phyloP scores from a whole-genome alignment of 2,329 filamentous ascomycete genomes.

The Aureobasidium vineae region DNA sequence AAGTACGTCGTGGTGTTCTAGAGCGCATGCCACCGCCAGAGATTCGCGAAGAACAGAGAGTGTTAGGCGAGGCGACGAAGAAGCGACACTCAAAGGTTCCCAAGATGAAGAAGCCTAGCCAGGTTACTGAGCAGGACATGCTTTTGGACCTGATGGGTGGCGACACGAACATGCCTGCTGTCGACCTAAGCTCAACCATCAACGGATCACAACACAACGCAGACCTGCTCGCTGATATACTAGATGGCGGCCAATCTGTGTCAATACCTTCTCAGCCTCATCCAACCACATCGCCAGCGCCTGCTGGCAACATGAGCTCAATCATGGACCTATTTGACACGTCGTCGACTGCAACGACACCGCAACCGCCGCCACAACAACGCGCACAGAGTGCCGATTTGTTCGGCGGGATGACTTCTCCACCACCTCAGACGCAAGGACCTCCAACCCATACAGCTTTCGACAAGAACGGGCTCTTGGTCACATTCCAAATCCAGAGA shows the following conservation, averaged over 20 bases:
- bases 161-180: constrained; percentile 58
- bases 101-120: constrained; percentile 71
- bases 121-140: constrained; percentile 87
- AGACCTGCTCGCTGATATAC: constrained; percentile 86
- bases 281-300: constrained; percentile 36
- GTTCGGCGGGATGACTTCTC: constrained; percentile 49
- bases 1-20: constrained; percentile 82
- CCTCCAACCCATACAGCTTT: constrained; percentile 66
- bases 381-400: constrained; percentile 43
- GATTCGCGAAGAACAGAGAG: constrained; percentile 91
- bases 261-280: constrained; percentile 46
- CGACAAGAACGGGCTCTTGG: constrained; percentile 76
- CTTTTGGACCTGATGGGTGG: constrained; percentile 91
- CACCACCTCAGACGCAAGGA: constrained; percentile 45
- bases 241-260: constrained; percentile 64
- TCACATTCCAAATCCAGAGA: constrained; percentile 81
- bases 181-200: constrained; percentile 53
- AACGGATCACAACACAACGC: constrained; percentile 69
- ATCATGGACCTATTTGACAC: constrained; percentile 89
- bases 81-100: constrained; percentile 53
- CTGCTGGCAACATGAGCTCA: constrained; percentile 47
- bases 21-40: constrained; percentile 98
- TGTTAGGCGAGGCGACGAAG: constrained; percentile 73
- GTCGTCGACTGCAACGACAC: constrained; percentile 43
- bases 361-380: constrained; percentile 44